Evolutionary conservation across 2,329 filamentous ascomycete species (phyloP).

Genomic region (Fusarium sterilihyphosum): DNA sequence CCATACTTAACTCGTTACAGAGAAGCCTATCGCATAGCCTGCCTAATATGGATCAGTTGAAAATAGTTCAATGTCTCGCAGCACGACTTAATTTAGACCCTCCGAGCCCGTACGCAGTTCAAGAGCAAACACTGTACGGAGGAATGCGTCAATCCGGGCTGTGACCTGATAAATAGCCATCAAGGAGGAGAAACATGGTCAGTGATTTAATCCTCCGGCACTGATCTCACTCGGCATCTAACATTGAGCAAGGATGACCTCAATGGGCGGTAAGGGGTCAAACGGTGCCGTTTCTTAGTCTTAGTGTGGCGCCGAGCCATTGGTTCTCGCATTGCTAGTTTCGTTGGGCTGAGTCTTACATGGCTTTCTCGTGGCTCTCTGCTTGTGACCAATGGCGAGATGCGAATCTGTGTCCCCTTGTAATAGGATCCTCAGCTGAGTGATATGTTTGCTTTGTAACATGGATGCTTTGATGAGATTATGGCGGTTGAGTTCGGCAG

Average conservation of each 20-base stretch:
- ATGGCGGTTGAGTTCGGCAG: not conserved
- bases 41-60: constrained; percentile 10
- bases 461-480: not conserved
- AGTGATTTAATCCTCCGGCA: constrained; percentile 7
- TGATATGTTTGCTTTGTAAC: not conserved
- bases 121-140: constrained; percentile 27
- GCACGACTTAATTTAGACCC: not conserved
- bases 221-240: not conserved
- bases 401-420: constrained; percentile 5
- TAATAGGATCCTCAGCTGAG: constrained; percentile 20
- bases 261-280: constrained; percentile 16
- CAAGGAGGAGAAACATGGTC: constrained; percentile 1
- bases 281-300: constrained; percentile 18
- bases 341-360: constrained; percentile 38
- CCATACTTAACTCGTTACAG: not conserved
- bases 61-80: constrained; percentile 9
- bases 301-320: constrained; percentile 31
- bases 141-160: constrained; percentile 20
- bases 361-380: constrained; percentile 34
- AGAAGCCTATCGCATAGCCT: constrained; percentile 12
- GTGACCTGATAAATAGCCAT: constrained; percentile 7
- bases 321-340: constrained; percentile 29
- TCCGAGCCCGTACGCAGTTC: constrained; percentile 2
- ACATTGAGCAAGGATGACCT: not conserved
- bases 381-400: constrained; percentile 12